These are phyloP conservation scores for Leccinum pallidistipes DNA, from an alignment of 1,284 basidiomycete species.

Conservation along the genomic window DNA sequence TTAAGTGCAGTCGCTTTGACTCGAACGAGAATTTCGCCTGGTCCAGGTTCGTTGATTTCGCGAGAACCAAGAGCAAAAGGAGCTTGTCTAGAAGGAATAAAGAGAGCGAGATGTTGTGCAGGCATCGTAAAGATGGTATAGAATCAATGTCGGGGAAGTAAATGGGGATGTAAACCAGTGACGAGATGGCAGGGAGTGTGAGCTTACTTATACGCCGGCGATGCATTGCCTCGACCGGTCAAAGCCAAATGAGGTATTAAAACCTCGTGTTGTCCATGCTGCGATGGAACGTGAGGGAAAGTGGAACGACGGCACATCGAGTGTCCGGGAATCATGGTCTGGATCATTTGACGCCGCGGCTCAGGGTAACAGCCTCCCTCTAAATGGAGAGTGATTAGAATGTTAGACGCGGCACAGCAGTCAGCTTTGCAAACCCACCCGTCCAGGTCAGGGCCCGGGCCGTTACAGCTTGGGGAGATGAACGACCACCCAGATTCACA, in stretches of 20 bases:
- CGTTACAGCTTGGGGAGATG: constrained; percentile 25
- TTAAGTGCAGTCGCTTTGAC: constrained; percentile 44
- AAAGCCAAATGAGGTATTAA: constrained; percentile 32
- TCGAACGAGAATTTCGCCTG: constrained; percentile 42
- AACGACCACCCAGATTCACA: constrained; percentile 12
- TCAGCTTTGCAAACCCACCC: constrained; percentile 18
- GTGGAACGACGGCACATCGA: constrained; percentile 21
- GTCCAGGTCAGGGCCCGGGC: constrained; percentile 6
- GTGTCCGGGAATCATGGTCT: constrained; percentile 32
- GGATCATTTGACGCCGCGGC: constrained; percentile 33
- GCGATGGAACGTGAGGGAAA: constrained; percentile 32
- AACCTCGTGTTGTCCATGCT: constrained; percentile 37
- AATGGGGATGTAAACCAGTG: constrained; percentile 15
- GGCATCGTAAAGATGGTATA: constrained; percentile 22
- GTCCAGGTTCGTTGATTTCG: constrained; percentile 40
- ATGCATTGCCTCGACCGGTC: constrained; percentile 32
- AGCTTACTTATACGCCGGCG: constrained; percentile 31
- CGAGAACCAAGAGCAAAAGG: constrained; percentile 28
- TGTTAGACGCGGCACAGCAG: constrained; percentile 31
- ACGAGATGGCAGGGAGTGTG: constrained; percentile 20
- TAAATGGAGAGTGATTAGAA: constrained; percentile 35
- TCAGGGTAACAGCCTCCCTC: constrained; percentile 34
- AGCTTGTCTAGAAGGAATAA: constrained; percentile 34
- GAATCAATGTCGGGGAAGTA: constrained; percentile 10
- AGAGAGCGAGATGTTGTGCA: constrained; percentile 28